Conservation (phyloP, 176 grass and related monocot genomes). For the Paspalum notatum region DNA sequence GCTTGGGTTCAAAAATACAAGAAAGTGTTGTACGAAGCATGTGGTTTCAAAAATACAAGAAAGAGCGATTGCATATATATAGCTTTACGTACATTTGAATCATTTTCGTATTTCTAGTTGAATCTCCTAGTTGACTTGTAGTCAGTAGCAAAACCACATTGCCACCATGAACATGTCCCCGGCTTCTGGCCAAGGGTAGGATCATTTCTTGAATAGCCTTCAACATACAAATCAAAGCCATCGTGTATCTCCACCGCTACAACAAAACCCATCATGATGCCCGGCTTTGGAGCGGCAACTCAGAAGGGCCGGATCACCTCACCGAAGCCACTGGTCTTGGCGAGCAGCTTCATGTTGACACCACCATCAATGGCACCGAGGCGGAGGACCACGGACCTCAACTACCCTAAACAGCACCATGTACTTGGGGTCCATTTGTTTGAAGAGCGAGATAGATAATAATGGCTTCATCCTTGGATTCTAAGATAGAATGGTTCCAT, state of each 20-base stretch:
- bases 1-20: too few species aligned
- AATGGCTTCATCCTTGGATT: too few species aligned
- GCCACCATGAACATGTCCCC: neutral
- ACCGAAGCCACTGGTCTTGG: slow-evolving; percentile 15
- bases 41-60: too few species aligned
- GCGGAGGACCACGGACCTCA: slow-evolving; percentile 6
- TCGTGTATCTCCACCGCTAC: neutral
- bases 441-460: too few species aligned
- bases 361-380: neutral
- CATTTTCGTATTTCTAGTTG: too few species aligned
- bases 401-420: neutral
- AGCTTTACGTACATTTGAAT: too few species aligned
- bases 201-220: neutral
- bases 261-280: neutral
- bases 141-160: neutral
- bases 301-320: slow-evolving; percentile 4
- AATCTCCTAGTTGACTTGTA: too few species aligned
- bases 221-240: slow-evolving; percentile 1
- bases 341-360: slow-evolving; percentile 6
- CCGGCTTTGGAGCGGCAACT: neutral
- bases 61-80: too few species aligned
- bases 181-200: neutral
- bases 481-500: too few species aligned
- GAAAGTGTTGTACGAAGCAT: too few species aligned
- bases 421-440: slow-evolving; percentile 37